phyloP scores from a whole-genome alignment of 805 yeast genomes.

The Barnettozyma botsteinii region DNA sequence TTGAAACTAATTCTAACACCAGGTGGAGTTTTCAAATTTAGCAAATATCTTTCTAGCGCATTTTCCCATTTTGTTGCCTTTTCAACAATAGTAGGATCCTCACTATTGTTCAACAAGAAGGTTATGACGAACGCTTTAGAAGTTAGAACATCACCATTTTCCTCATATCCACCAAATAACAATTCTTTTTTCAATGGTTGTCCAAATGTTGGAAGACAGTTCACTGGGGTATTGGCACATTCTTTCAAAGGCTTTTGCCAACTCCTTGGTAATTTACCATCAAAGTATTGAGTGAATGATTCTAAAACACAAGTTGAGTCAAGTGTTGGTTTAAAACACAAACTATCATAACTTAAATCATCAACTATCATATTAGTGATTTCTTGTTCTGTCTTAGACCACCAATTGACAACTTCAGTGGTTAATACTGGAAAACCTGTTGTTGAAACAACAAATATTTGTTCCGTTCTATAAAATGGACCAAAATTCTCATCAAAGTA shows the following conservation, averaged over 20 bases:
- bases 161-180: slow-evolving; percentile 56
- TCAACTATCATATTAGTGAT: slow-evolving; percentile 33
- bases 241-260: slow-evolving; percentile 52
- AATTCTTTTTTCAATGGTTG: slow-evolving; percentile 77
- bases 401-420: slow-evolving; percentile 76
- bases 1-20: slow-evolving; percentile 66
- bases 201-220: slow-evolving; percentile 83
- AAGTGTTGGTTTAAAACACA: slow-evolving; percentile 81
- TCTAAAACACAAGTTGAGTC: slow-evolving; percentile 74
- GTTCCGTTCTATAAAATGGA: slow-evolving; percentile 87
- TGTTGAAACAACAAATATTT: slow-evolving; percentile 60
- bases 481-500: slow-evolving; percentile 80
- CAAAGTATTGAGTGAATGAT: slow-evolving; percentile 84
- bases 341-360: slow-evolving; percentile 43
- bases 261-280: slow-evolving; percentile 50
- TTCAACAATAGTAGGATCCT: slow-evolving; percentile 30
- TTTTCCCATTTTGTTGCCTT: slow-evolving; percentile 59
- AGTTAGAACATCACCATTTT: slow-evolving; percentile 41
- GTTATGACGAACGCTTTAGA: slow-evolving; percentile 77
- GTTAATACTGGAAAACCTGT: slow-evolving; percentile 65
- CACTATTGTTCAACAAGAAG: slow-evolving; percentile 52
- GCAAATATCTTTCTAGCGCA: slow-evolving; percentile 51
- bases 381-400: slow-evolving; percentile 73
- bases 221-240: slow-evolving; percentile 80
- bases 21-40: slow-evolving; percentile 39